Percentiles rank a stretch among this genome's conserved stretches.
Evolutionary conservation across 2,329 filamentous ascomycete species (phyloP).

Genomic region (Trichoderma oligosporum): DNA sequence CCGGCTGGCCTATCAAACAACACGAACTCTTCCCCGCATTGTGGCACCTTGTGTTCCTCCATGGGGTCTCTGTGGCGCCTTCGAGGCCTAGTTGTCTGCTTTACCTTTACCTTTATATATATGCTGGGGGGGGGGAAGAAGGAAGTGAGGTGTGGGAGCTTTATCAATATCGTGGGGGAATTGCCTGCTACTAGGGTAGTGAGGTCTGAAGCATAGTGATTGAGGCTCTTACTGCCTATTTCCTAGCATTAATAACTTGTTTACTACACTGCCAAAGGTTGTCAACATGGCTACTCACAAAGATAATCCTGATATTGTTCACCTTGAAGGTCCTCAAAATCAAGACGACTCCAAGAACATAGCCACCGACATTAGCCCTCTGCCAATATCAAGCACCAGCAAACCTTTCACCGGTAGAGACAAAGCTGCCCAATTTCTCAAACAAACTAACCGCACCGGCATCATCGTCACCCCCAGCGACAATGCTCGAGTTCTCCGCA

Average conservation of each 20-base stretch:
- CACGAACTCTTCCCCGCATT: conserved; percentile 4
- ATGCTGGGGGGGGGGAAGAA: not conserved
- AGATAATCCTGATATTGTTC: conserved; percentile 16
- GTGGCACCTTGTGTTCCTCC: not conserved
- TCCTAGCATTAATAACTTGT: not conserved
- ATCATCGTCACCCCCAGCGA: conserved; percentile 50
- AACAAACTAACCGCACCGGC: conserved; percentile 38
- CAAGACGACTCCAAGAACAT: not conserved
- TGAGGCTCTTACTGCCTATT: not conserved
- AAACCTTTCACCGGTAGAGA: conserved; percentile 30
- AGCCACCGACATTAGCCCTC: conserved; percentile 9
- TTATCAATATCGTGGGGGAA: conserved; percentile 9
- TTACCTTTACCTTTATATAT: not conserved
- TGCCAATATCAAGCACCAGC: not conserved
- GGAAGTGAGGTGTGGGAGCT: not conserved
- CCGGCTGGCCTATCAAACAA: conserved; percentile 12
- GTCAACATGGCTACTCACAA: conserved; percentile 8
- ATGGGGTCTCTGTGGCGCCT: conserved; percentile 3
- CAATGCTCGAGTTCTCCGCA: conserved; percentile 44
- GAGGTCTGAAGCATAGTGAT: not conserved
- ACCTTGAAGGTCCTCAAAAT: not conserved
- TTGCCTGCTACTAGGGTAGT: not conserved
- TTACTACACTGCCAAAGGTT: not conserved
- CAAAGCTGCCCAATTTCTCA: conserved; percentile 48
- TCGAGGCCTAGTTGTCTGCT: too few relatives aligned